Conservation (phyloP, 2,329 filamentous ascomycete genomes). For the Sporothrix globosa region DNA sequence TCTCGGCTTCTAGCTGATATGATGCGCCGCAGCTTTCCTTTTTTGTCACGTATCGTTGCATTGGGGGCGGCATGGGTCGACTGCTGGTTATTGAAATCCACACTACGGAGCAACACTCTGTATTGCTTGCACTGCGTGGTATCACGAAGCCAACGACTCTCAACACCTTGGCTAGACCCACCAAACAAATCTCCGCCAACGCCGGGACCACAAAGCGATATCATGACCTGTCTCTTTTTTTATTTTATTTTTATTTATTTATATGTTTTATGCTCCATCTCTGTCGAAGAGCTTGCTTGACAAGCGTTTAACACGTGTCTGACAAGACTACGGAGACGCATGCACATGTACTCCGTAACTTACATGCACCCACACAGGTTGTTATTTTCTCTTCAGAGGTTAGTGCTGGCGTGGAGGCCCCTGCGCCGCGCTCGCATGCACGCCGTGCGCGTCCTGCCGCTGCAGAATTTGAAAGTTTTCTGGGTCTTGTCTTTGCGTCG, state of each 20-base stretch:
- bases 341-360: not conserved
- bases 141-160: not conserved
- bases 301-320: too few relatives aligned
- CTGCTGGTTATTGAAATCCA: not conserved
- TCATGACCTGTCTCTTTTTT: not conserved
- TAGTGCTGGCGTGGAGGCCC: conserved; percentile 6
- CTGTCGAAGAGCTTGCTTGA: too few relatives aligned
- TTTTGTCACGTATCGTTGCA: conserved; percentile 5
- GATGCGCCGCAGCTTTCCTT: conserved; percentile 2
- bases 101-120: too few relatives aligned
- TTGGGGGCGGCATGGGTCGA: not conserved
- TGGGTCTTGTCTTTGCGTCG: not conserved
- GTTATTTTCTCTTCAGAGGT: not conserved
- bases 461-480: conserved; percentile 3
- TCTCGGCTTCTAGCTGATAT: not conserved
- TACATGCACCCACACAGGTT: conserved; percentile 27
- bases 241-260: not conserved
- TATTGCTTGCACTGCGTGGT: too few relatives aligned
- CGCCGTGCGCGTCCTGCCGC: conserved; percentile 8
- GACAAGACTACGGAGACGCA: not conserved
- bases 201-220: not conserved
- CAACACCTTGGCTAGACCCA: not conserved
- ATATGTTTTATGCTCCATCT: too few relatives aligned
- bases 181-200: conserved; percentile 9
- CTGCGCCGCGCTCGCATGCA: not conserved